phyloP scores from a whole-genome alignment of 345 rosid species.

The Atalantia buxifolia region DNA sequence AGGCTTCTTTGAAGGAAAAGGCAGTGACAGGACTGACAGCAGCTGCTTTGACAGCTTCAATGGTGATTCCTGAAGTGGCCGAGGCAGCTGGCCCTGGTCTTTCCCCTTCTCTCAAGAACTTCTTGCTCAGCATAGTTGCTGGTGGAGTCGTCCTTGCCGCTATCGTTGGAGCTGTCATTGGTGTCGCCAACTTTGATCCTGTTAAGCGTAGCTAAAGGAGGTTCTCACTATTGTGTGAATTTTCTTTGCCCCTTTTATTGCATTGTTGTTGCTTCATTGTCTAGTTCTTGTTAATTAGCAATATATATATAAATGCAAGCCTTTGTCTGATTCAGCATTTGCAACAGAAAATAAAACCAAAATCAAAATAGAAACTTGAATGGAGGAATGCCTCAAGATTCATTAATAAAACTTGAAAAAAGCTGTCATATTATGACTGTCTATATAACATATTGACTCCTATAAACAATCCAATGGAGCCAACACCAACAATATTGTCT shows the following conservation, averaged over 20 bases:
- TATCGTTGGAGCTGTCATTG: conserved; percentile 64
- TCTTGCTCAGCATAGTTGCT: conserved; percentile 82
- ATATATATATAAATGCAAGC: background rate
- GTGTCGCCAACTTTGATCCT: conserved; percentile 77
- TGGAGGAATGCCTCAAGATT: conserved; percentile 35
- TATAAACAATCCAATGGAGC: conserved; percentile 23
- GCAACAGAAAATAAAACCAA: background rate
- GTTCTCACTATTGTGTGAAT: background rate
- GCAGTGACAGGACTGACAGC: conserved; percentile 73
- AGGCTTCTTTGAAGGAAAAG: conserved; percentile 68
- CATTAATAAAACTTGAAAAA: conserved; percentile 13
- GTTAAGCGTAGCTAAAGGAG: conserved; percentile 60
- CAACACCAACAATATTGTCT: background rate
- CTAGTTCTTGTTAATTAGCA: background rate
- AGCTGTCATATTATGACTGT: conserved; percentile 11
- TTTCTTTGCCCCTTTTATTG: conserved; percentile 1
- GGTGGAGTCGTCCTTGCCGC: conserved; percentile 64
- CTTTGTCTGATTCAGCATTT: background rate
- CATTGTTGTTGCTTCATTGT: background rate
- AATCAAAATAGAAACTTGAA: background rate
- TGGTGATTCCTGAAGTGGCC: conserved; percentile 75
- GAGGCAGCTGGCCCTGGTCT: conserved; percentile 67
- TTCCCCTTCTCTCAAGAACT: conserved; percentile 88
- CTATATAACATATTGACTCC: conserved; percentile 11
- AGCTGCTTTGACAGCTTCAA: conserved; percentile 67